Evolutionary conservation across 352 stramenopile species (phyloP).

Genomic region (Phytophthora cryptogea): DNA sequence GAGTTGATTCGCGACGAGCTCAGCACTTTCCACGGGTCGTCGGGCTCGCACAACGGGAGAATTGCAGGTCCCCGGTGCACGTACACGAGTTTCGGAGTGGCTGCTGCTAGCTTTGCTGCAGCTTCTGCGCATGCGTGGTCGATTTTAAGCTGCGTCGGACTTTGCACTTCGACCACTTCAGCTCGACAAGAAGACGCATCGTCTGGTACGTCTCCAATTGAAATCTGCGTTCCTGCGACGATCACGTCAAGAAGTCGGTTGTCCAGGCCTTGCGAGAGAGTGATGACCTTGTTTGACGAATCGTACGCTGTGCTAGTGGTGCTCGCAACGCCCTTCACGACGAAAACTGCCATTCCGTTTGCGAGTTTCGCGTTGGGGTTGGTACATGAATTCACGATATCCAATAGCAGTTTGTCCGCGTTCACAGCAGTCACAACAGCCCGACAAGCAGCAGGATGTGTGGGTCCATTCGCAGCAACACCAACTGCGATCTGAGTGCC

Average conservation of each 20-base stretch:
- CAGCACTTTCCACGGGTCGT: conserved; percentile 58
- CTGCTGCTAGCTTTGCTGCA: conserved; percentile 26
- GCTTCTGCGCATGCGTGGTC: conserved; percentile 29
- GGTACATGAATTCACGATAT: conserved; percentile 26
- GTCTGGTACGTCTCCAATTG: conserved; percentile 22
- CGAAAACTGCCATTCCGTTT: conserved; percentile 11
- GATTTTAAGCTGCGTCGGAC: conserved; percentile 35
- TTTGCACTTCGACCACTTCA: conserved; percentile 14
- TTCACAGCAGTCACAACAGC: conserved; percentile 25
- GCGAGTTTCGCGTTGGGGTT: conserved; percentile 19
- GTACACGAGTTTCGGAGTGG: conserved; percentile 32
- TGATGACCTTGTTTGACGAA: conserved; percentile 9
- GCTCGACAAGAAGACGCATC: conserved; percentile 27
- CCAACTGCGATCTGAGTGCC: conserved; percentile 51
- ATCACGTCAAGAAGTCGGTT: conserved; percentile 34
- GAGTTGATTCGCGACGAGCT: conserved; percentile 25
- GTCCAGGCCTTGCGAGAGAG: conserved; percentile 18
- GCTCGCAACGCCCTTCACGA: conserved; percentile 19
- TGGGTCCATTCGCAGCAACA: conserved; percentile 19
- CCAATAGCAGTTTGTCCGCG: conserved; percentile 20
- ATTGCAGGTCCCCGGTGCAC: conserved; percentile 72
- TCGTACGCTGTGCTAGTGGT: conserved; percentile 24
- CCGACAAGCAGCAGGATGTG: conserved; percentile 27
- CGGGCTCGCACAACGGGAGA: conserved; percentile 57
- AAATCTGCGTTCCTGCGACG: conserved; percentile 25